Evolutionary conservation across 257 asterid genomes (phyloP).

Genomic region (Ilex aquifolium): DNA sequence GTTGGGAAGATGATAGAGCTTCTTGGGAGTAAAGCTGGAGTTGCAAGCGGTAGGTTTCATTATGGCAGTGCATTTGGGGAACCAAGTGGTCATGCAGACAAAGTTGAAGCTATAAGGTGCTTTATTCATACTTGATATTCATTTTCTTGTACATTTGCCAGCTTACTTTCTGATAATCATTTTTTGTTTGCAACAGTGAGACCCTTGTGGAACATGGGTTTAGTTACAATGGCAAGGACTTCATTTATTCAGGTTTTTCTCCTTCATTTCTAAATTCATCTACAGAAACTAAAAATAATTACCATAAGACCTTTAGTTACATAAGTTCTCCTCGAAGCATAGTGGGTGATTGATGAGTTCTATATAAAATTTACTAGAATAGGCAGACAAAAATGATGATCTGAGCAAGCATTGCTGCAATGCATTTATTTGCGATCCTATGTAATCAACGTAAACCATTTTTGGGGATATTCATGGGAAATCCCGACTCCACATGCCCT

Average conservation of each 20-base stretch:
- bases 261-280: constrained; percentile 12
- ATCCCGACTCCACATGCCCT: too few species aligned
- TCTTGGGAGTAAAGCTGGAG: constrained; percentile 97
- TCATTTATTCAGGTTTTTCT: constrained; percentile 70
- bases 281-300: background rate
- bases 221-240: constrained; percentile 91
- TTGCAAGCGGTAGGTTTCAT: constrained; percentile 92
- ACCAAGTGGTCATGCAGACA: constrained; percentile 96
- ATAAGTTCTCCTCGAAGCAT: too few species aligned
- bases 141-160: constrained; percentile 9
- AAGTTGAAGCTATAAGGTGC: constrained; percentile 84
- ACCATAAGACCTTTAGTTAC: too few species aligned
- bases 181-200: constrained; percentile 49
- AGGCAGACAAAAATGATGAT: background rate
- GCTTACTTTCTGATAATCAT: constrained; percentile 14
- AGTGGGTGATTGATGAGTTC: too few species aligned
- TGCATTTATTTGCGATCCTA: too few species aligned
- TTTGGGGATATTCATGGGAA: too few species aligned
- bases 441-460: too few species aligned
- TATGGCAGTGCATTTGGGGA: constrained; percentile 99
- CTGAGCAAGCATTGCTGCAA: background rate
- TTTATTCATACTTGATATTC: constrained; percentile 13
- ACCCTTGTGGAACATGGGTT: constrained; percentile 92
- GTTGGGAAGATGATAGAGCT: constrained; percentile 98
- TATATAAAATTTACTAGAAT: too few species aligned